phyloP scores from a whole-genome alignment of 192 early-diverging fungal species.

The Backusella liffmaniae region DNA sequence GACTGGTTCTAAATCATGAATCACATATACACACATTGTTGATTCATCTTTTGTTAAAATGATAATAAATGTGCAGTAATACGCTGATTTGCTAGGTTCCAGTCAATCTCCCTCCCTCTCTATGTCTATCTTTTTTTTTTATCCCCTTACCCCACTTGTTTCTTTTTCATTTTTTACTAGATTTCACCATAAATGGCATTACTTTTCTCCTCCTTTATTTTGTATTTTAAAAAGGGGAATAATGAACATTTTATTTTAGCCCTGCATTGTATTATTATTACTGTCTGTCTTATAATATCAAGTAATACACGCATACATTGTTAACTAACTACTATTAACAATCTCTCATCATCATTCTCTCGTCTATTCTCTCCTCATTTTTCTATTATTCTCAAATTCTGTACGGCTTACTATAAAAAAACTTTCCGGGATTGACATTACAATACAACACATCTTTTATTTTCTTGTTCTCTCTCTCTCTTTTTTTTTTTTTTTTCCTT shows the following conservation, averaged over 20 bases:
- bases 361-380: neutral
- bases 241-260: neutral
- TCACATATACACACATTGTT: neutral
- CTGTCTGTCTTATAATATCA: neutral
- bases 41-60: neutral
- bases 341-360: too few relatives aligned
- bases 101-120: neutral
- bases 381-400: neutral
- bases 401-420: neutral
- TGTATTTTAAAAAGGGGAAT: neutral
- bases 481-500: neutral
- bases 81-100: neutral
- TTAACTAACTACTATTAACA: neutral
- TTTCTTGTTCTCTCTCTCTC: too few relatives aligned
- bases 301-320: neutral
- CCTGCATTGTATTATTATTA: conserved; percentile 5
- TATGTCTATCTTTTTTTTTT: neutral
- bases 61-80: neutral
- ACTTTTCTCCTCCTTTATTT: neutral
- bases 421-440: neutral
- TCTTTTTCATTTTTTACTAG: neutral
- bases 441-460: neutral
- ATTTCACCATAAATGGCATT: neutral
- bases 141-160: neutral
- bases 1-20: neutral